Evolutionary conservation across 345 rosid genomes (phyloP), one percentile per base, ranked within the genome.

Genomic region (Eucalyptus sideroxylon): DNA sequence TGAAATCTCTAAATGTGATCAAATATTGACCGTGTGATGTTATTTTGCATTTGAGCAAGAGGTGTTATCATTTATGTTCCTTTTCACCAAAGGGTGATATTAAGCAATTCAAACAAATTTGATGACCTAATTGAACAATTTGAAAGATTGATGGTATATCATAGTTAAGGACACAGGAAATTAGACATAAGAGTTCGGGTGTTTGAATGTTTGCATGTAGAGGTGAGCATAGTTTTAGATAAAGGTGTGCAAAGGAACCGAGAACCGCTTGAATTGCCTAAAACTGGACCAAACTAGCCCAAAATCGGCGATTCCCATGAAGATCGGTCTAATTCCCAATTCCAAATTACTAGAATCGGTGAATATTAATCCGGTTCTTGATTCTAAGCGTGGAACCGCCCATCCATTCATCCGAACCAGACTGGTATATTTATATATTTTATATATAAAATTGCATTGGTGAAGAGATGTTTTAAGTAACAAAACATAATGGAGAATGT

Each of bases 321-420:
- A 26, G 26, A 53, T 19, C 9, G 1, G 5, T 53, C 0, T 2
- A 3, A 53, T 53, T 53, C 24, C 0, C 24, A 53, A 53, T 53
- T 53, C 26, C 5, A 8, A 53, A 53, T 53, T 53, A 53, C 2
- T 53, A 19, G 5, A 53, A 53, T 9, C 2, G 4, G 4, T 53
- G 24, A 53, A 4, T 53, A 2, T 11, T 0, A 0, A 53, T 53
- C 59, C 5, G 2, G 1, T 56, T 56, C 30, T 1, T 6, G 3
- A 23, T 56, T 23, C 26, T 23, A 56, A 13, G 6, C 11, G 2
- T 56, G 6, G 13, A 56, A 9, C 3, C 3, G 2, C 30, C 62
- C 62, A 56, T 24, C 27, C 27, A 23, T 24, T 24, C 62, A 56
- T 24, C 62, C 30, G 0, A 56, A 23, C 1, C 6, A 3, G 12